These are phyloP conservation scores for Neurospora sp. DNA, from an alignment of 2,329 filamentous ascomycete species.

Conservation along the genomic window DNA sequence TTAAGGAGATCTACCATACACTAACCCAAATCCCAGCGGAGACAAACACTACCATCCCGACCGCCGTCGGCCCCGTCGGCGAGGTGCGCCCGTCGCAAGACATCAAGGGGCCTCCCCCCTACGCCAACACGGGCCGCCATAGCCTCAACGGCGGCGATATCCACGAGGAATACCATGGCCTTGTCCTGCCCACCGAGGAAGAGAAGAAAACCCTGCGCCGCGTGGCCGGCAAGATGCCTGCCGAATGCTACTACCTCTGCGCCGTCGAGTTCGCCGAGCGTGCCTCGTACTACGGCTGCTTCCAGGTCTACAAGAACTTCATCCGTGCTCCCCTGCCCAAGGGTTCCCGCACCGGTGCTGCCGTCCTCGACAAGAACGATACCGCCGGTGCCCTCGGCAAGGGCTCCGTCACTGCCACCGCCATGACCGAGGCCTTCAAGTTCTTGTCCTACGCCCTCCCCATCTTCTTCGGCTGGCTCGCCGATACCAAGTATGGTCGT, in stretches of 20 bases:
- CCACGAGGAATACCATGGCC: conserved; percentile 18
- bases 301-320: conserved; percentile 47
- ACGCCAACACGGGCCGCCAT: neutral
- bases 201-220: conserved; percentile 40
- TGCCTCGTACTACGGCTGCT: conserved; percentile 48
- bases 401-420: conserved; percentile 41
- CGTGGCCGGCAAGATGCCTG: conserved; percentile 40
- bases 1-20: too few species aligned
- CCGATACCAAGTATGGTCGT: conserved; percentile 59
- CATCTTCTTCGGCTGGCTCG: conserved; percentile 42
- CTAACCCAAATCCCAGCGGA: neutral
- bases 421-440: conserved; percentile 41
- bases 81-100: conserved; percentile 5
- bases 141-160: neutral
- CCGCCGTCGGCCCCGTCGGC: neutral
- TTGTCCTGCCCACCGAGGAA: conserved; percentile 44
- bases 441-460: conserved; percentile 48
- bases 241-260: conserved; percentile 43
- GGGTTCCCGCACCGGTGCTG: conserved; percentile 33
- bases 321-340: conserved; percentile 51
- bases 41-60: neutral
- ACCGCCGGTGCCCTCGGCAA: conserved; percentile 50
- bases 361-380: conserved; percentile 27
- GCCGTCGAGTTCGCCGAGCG: conserved; percentile 49
- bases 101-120: conserved; percentile 1